Conservation (phyloP, 495 filamentous ascomycete genomes). For the Durotheca rogersii region DNA sequence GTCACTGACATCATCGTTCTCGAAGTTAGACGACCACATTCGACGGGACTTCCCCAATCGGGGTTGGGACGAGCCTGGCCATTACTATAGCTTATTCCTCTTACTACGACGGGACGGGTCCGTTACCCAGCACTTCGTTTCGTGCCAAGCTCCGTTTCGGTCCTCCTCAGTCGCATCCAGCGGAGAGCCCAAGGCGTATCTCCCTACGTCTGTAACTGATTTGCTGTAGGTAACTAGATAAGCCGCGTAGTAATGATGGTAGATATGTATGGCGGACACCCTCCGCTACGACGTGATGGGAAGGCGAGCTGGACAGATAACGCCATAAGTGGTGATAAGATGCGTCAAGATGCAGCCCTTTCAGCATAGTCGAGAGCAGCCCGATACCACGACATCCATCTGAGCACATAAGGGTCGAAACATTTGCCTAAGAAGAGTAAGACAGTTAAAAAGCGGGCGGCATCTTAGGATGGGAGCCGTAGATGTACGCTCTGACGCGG, state of each 20-base stretch:
- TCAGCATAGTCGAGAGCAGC: too few relatives aligned
- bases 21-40: too few relatives aligned
- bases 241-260: too few relatives aligned
- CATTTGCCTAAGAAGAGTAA: too few relatives aligned
- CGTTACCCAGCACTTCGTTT: background rate
- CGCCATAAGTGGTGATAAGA: too few relatives aligned
- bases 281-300: background rate
- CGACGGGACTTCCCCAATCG: constrained; percentile 15
- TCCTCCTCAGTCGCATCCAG: constrained; percentile 16
- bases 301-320: constrained; percentile 11
- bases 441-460: too few relatives aligned
- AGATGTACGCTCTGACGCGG: background rate
- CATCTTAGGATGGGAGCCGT: too few relatives aligned
- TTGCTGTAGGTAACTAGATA: too few relatives aligned
- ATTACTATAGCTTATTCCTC: constrained; percentile 26
- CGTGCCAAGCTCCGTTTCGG: constrained; percentile 1
- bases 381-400: too few relatives aligned
- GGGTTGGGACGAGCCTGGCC: constrained; percentile 16
- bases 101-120: constrained; percentile 15
- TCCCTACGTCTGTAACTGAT: constrained; percentile 2
- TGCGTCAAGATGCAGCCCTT: too few relatives aligned
- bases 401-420: too few relatives aligned
- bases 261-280: constrained; percentile 2
- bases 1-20: constrained; percentile 1
- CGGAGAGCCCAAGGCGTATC: too few relatives aligned